Evolutionary conservation across 805 yeast species (phyloP).

Genomic region (Blastobotrys mokoenaii): DNA sequence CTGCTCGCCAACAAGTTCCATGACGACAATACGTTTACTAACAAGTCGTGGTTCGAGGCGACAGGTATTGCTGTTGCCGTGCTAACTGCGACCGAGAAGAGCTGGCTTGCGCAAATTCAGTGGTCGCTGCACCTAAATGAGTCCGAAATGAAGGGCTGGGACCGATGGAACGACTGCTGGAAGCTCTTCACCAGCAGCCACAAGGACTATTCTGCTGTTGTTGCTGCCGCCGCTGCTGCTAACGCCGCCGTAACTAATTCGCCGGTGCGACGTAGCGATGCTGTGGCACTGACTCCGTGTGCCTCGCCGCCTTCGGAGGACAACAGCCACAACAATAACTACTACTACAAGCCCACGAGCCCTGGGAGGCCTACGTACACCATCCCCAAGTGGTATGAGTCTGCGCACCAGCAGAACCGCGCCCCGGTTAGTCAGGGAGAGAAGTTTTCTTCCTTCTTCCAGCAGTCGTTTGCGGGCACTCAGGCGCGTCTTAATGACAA

Average conservation of each 20-base stretch:
- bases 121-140: conserved; percentile 47
- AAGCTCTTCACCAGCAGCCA: conserved; percentile 5
- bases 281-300: too few relatives aligned
- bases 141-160: conserved; percentile 26
- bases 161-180: conserved; percentile 29
- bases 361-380: conserved; percentile 18
- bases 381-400: conserved; percentile 21
- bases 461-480: conserved; percentile 15
- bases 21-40: conserved; percentile 94
- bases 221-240: too few relatives aligned
- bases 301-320: too few relatives aligned
- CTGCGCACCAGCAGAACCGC: conserved; percentile 6
- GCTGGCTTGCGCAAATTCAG: conserved; percentile 54
- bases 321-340: background rate
- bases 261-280: background rate
- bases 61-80: conserved; percentile 60
- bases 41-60: conserved; percentile 94
- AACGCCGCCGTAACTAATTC: too few relatives aligned
- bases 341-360: background rate
- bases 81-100: conserved; percentile 60
- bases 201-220: too few relatives aligned
- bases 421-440: background rate
- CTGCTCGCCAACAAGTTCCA: conserved; percentile 88
- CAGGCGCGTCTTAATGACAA: background rate
- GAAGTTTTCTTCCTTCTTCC: conserved; percentile 15